Evolutionary conservation across 805 yeast species (phyloP).

Genomic region (Pichia scutulata): DNA sequence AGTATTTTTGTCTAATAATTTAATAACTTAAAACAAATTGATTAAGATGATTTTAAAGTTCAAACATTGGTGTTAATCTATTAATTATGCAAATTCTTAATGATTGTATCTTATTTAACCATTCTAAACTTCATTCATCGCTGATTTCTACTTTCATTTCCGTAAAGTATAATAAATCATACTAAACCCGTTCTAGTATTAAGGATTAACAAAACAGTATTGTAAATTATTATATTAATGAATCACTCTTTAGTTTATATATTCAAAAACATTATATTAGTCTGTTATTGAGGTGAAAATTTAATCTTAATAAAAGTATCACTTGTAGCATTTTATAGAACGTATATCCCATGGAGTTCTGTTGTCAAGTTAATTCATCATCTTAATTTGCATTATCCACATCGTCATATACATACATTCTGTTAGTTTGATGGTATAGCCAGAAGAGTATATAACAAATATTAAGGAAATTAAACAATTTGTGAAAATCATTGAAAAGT

Average conservation of each 20-base stretch:
- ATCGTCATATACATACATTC: not conserved
- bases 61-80: not conserved
- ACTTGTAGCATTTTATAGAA: too few species aligned
- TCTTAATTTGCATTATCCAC: not conserved
- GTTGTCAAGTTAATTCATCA: not conserved
- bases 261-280: too few species aligned
- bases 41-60: not conserved
- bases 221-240: too few species aligned
- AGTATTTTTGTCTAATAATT: not conserved
- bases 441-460: not conserved
- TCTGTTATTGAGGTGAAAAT: too few species aligned
- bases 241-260: too few species aligned
- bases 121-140: too few species aligned
- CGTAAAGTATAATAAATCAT: too few species aligned
- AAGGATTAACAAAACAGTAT: too few species aligned
- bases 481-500: conserved; percentile 3
- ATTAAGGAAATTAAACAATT: not conserved
- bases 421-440: conserved; percentile 2
- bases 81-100: too few species aligned
- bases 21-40: not conserved
- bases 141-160: too few species aligned
- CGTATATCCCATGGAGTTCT: not conserved
- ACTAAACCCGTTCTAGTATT: too few species aligned
- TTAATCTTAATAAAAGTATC: not conserved
- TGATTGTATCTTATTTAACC: too few species aligned